Evolutionary conservation across 78 protist species (phyloP), one percentile per base, ranked within the genome.

Genomic region (Trichosphaerium sp.): DNA sequence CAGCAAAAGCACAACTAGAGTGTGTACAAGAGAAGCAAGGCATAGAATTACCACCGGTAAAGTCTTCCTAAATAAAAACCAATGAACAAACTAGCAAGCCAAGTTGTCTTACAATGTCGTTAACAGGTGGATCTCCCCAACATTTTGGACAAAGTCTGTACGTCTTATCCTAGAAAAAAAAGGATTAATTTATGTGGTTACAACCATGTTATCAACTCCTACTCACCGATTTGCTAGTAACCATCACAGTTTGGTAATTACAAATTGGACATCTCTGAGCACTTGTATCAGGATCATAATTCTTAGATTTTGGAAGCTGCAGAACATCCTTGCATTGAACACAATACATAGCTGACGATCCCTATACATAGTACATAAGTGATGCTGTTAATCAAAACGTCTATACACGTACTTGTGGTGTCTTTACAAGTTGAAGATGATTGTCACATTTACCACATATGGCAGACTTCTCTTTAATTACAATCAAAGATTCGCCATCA

Each of bases 361-460:
- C 41, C 38, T 38, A 37, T 55, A 21, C n/a, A 55, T 4, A 37
- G 32, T 57, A 15, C 41, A 14, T 37, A 43, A 1, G 40, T 21
- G 31, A 69, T n/a, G 57, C 34, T 37, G 5, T 10, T 15, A 18
- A 57, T 41, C 51, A 64, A 38, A 37, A n/a, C n/a, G n/a, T n/a
- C n/a, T n/a, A n/a, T n/a, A n/a, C n/a, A n/a, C n/a, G n/a, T 34
- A 70, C 49, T 39, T 59, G 56, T 35, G 23, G 55, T n/a, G 49
- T n/a, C 23, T 31, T 69, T 65, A 54, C 62, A 26, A 47, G 49
- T 48, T 32, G 32, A 63, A 78, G 49, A 18, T 1, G 29, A 31
- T 32, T 35, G 34, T 69, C 29, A 44, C 84, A 78, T 62, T 69
- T 69, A 15, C 84, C 84, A 61, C 84, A 78, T 31, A n/a, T 40